Evolutionary conservation across 257 asterid species (phyloP).

Genomic region (Solanum ossicruentum): DNA sequence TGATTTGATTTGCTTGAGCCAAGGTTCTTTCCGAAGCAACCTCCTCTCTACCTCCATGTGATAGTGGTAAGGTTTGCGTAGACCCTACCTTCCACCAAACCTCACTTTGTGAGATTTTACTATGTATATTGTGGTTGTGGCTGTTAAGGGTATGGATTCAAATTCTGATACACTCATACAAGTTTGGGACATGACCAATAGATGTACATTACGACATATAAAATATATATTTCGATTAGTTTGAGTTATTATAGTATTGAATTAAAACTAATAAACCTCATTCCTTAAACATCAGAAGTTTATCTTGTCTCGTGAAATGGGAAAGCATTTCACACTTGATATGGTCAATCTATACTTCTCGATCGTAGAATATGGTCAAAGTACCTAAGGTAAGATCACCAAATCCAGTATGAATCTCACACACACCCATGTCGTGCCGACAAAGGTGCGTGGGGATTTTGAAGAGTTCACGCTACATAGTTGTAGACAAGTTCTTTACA

Average conservation of each 20-base stretch:
- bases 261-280: not conserved
- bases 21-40: not conserved
- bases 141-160: not conserved
- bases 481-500: not conserved
- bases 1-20: not conserved
- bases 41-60: not conserved
- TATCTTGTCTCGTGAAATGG: not conserved
- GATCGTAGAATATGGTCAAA: not conserved
- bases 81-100: not conserved
- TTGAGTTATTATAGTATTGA: not conserved
- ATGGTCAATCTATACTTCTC: not conserved
- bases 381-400: not conserved
- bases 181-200: not conserved
- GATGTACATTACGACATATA: not conserved
- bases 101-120: not conserved
- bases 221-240: not conserved
- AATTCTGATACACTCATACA: not conserved
- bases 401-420: not conserved
- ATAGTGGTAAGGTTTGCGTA: not conserved
- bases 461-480: not conserved
- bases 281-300: not conserved
- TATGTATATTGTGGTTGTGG: not conserved
- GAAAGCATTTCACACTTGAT: not conserved
- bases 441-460: not conserved
- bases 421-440: not conserved